Percentiles rank a stretch among this genome's conserved stretches.
Conservation (phyloP, 1,139 yeast genomes). For the Lodderomyces elongisporus region DNA sequence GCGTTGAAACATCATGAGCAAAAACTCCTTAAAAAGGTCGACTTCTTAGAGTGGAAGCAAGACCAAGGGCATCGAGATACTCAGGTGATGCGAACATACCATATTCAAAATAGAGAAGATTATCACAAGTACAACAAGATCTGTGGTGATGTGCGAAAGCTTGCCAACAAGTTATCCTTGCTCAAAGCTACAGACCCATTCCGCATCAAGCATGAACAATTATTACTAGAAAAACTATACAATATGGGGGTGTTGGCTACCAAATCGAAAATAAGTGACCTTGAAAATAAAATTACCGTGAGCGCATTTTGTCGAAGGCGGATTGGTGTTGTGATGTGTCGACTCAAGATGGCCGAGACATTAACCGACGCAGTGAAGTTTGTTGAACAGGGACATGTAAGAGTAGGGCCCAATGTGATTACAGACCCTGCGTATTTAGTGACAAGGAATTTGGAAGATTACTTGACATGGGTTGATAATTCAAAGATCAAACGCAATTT, state of each 20-base stretch:
- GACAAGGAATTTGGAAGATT: constrained; percentile 90
- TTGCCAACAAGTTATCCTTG: constrained; percentile 80
- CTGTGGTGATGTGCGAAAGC: constrained; percentile 84
- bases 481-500: constrained; percentile 90
- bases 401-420: constrained; percentile 93
- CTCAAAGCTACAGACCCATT: constrained; percentile 83
- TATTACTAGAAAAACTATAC: constrained; percentile 78
- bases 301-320: constrained; percentile 90
- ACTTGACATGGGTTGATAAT: constrained; percentile 93
- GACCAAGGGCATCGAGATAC: constrained; percentile 94
- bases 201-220: constrained; percentile 81
- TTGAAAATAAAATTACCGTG: constrained; percentile 88
- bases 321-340: constrained; percentile 91
- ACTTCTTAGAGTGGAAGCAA: constrained; percentile 95
- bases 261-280: constrained; percentile 84
- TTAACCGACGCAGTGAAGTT: constrained; percentile 85
- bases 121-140: constrained; percentile 88
- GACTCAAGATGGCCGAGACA: constrained; percentile 90
- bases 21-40: constrained; percentile 91
- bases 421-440: constrained; percentile 95
- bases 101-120: constrained; percentile 90
- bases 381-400: constrained; percentile 94
- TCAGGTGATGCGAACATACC: constrained; percentile 91
- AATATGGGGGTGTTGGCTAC: constrained; percentile 83
- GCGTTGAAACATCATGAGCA: constrained; percentile 91